phyloP scores from a whole-genome alignment of 1,139 yeast species.

The Debaryomyces sp. region DNA sequence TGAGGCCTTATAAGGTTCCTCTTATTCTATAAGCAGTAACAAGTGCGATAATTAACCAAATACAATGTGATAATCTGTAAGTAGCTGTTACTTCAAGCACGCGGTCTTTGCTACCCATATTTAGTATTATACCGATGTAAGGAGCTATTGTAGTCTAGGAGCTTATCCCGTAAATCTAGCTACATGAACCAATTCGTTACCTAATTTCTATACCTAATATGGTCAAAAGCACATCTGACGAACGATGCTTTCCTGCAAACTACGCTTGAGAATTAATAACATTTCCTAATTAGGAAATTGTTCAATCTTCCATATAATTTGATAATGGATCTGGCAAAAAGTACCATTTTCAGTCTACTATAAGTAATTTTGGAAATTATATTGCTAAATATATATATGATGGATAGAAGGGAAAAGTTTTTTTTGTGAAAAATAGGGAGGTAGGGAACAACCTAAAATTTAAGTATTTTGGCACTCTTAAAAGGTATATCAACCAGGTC shows the following conservation, averaged over 20 bases:
- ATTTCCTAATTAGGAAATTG: conserved; percentile 18
- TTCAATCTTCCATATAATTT: conserved; percentile 1
- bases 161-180: not conserved
- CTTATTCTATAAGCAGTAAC: not conserved
- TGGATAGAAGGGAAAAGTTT: not conserved
- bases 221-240: conserved; percentile 7
- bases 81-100: not conserved
- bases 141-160: not conserved
- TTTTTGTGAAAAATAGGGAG: not conserved
- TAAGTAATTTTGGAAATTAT: conserved; percentile 5
- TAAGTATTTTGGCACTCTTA: not conserved
- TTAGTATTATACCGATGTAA: not conserved
- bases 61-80: not conserved
- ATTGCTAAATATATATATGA: conserved; percentile 3
- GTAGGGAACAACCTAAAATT: not conserved
- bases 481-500: not conserved
- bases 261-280: conserved; percentile 10
- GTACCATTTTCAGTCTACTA: not conserved
- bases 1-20: not conserved
- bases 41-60: not conserved
- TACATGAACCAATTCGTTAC: not conserved
- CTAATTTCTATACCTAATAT: conserved; percentile 8
- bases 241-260: not conserved
- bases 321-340: conserved; percentile 1
- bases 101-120: not conserved